Conservation (phyloP, 805 yeast genomes). For the Saccharomycopsis lassenensis region DNA sequence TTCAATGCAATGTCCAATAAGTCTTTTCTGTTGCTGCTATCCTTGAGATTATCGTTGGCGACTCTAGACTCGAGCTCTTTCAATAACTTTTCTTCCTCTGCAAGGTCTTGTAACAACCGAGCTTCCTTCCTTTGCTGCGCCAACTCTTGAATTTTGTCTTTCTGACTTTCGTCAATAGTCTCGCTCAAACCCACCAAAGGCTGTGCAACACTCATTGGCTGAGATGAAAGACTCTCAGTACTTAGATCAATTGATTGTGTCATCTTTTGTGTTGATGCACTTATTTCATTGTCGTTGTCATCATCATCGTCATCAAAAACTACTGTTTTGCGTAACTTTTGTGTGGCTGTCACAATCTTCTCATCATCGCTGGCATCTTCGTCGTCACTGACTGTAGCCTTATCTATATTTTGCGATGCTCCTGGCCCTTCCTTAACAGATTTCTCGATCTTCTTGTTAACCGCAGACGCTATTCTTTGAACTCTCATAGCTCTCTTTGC, state of each 20-base stretch:
- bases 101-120: slow-evolving; percentile 9
- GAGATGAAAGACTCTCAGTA: too few species aligned
- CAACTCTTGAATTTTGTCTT: slow-evolving; percentile 1
- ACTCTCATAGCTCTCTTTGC: slow-evolving; percentile 14
- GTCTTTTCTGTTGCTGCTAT: slow-evolving; percentile 5
- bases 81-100: slow-evolving; percentile 7
- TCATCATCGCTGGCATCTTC: slow-evolving; percentile 5
- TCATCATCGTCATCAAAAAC: slow-evolving; percentile 3
- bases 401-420: not conserved
- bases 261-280: not conserved
- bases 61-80: slow-evolving; percentile 4
- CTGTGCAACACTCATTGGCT: too few species aligned
- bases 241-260: too few species aligned
- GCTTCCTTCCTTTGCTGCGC: slow-evolving; percentile 9
- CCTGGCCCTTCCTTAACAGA: not conserved
- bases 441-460: slow-evolving; percentile 6
- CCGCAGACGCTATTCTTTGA: slow-evolving; percentile 8
- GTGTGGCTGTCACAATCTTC: slow-evolving; percentile 1
- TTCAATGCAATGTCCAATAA: slow-evolving; percentile 16
- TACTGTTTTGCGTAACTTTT: not conserved
- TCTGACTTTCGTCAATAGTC: slow-evolving; percentile 2
- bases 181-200: not conserved
- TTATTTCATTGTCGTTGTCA: not conserved
- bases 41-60: not conserved
- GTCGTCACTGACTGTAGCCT: slow-evolving; percentile 1